phyloP scores from a whole-genome alignment of 2,329 filamentous ascomycete genomes.

The Calonectria multiphialidica region DNA sequence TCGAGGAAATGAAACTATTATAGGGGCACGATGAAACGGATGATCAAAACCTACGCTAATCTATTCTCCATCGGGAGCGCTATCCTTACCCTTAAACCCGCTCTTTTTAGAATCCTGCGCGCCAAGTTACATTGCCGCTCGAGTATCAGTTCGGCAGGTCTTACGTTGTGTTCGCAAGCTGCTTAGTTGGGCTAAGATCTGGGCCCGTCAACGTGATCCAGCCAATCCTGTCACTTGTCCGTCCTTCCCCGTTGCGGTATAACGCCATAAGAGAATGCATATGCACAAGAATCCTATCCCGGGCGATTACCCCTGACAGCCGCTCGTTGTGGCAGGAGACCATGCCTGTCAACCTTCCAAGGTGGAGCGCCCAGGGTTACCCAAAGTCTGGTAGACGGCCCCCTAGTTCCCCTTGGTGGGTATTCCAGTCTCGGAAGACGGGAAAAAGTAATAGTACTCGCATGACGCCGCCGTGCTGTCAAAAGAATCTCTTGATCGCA shows the following conservation, averaged over 20 bases:
- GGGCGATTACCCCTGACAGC: conserved; percentile 2
- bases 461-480: background rate
- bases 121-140: background rate
- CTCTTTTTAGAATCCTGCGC: background rate
- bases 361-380: conserved; percentile 1
- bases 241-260: background rate
- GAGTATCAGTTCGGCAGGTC: background rate
- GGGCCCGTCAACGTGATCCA: background rate
- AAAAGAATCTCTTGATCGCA: background rate
- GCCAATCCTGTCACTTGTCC: background rate
- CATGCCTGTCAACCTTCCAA: background rate
- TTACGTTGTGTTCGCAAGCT: background rate
- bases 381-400: background rate
- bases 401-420: background rate
- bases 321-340: conserved; percentile 4
- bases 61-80: background rate
- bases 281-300: background rate
- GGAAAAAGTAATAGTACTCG: background rate
- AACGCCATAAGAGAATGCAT: background rate
- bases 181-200: background rate
- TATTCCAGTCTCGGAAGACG: background rate
- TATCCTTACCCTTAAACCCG: background rate
- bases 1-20: background rate
- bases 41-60: conserved; percentile 2
- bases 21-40: conserved; percentile 2